Evolutionary conservation across 1,284 basidiomycete genomes (phyloP).

Genomic region (Peniophora sp.): DNA sequence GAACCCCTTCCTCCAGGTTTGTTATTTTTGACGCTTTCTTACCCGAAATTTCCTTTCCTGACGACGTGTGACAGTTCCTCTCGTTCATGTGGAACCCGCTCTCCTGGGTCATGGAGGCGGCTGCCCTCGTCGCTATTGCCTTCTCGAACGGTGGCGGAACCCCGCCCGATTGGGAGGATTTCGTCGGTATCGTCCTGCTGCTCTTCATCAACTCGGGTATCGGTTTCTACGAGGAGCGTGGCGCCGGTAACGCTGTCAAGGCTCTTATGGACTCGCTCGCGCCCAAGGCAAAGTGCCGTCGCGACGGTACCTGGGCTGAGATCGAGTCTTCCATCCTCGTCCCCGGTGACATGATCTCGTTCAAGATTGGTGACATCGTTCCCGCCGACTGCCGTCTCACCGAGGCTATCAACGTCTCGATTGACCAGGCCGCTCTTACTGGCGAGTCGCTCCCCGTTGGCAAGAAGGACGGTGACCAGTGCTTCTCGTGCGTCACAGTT

Average conservation of each 20-base stretch:
- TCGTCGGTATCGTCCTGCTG: conserved; percentile 91
- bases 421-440: conserved; percentile 94
- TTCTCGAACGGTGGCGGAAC: conserved; percentile 87
- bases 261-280: conserved; percentile 99
- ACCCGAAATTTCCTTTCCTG: conserved; percentile 7
- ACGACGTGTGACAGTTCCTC: conserved; percentile 61
- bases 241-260: conserved; percentile 97
- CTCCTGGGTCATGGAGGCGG: conserved; percentile 99
- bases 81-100: conserved; percentile 99
- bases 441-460: conserved; percentile 90
- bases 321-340: conserved; percentile 86
- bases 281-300: conserved; percentile 91
- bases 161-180: conserved; percentile 96
- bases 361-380: conserved; percentile 98
- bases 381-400: conserved; percentile 93
- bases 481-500: conserved; percentile 76
- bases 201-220: conserved; percentile 94
- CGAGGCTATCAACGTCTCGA: conserved; percentile 92
- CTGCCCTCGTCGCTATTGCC: conserved; percentile 92
- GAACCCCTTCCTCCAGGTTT: conserved; percentile 77
- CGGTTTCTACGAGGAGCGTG: conserved; percentile 97
- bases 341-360: conserved; percentile 89
- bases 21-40: conserved; percentile 6
- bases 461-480: conserved; percentile 92
- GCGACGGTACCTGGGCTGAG: conserved; percentile 77